phyloP scores from a whole-genome alignment of 2,329 filamentous ascomycete genomes.

The Apiospora rasikravindrae region DNA sequence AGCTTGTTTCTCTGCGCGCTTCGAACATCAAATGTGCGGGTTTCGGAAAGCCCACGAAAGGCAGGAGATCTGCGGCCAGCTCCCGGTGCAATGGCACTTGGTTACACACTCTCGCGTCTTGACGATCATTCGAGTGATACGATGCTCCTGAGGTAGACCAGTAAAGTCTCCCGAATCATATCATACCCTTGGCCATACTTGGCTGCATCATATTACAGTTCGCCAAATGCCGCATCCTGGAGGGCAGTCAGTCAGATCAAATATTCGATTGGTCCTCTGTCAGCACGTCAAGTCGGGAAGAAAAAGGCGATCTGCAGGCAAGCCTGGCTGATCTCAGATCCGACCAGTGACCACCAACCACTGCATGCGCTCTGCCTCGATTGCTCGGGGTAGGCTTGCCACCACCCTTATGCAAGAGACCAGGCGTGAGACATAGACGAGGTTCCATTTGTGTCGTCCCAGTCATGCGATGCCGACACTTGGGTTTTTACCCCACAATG shows the following conservation, averaged over 20 bases:
- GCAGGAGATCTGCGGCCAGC: background rate
- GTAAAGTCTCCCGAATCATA: background rate
- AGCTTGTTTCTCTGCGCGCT: background rate
- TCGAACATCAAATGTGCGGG: background rate
- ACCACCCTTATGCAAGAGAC: background rate
- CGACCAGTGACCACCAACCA: background rate
- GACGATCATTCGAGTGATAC: background rate
- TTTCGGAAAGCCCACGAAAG: background rate
- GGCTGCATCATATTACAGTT: background rate
- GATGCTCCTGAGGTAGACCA: background rate
- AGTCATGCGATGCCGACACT: background rate
- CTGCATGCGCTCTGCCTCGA: background rate
- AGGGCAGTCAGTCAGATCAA: background rate
- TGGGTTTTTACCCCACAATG: background rate
- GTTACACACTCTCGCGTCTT: background rate
- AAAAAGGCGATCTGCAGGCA: background rate
- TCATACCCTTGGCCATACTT: background rate
- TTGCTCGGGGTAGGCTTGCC: background rate
- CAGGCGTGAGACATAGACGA: slow-evolving; percentile 6
- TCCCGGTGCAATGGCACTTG: background rate
- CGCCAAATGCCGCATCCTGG: background rate
- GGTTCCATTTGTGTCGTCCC: slow-evolving; percentile 13
- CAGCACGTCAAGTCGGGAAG: background rate
- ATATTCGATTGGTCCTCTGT: background rate
- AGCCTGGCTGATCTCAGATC: background rate